Evolutionary conservation across 2,329 filamentous ascomycete species (phyloP).

Genomic region (Grosmannia serpens): DNA sequence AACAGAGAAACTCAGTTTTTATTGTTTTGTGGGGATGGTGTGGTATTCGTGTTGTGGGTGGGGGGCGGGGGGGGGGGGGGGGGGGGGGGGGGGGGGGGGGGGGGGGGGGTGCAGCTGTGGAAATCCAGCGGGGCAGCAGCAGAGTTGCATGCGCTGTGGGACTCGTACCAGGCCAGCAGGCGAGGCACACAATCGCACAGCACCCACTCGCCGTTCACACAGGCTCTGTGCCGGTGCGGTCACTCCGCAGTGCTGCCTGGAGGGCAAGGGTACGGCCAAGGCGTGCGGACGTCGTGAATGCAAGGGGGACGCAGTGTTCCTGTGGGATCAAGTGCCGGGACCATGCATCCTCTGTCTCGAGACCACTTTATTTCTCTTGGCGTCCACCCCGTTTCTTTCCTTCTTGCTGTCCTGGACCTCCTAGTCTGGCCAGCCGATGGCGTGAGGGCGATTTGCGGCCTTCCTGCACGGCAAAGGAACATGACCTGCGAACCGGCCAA

Average conservation of each 20-base stretch:
- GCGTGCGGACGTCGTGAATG: not conserved
- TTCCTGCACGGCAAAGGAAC: not conserved
- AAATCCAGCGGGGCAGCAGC: not conserved
- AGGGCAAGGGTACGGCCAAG: not conserved
- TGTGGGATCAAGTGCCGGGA: not conserved
- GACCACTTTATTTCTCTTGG: not conserved
- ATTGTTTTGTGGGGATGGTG: too few species aligned
- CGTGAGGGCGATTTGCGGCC: not conserved
- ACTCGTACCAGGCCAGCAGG: not conserved
- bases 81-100: too few species aligned
- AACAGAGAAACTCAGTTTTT: too few species aligned
- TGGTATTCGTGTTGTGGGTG: too few species aligned
- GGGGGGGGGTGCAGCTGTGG: not conserved
- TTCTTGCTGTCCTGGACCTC: not conserved
- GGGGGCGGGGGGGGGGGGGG: too few species aligned
- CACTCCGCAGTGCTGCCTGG: slow-evolving; percentile 2
- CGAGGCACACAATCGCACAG: not conserved
- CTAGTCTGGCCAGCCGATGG: not conserved
- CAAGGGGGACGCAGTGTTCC: not conserved
- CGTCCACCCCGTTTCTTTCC: not conserved
- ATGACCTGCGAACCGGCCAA: not conserved
- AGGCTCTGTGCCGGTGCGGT: not conserved
- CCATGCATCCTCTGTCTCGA: not conserved
- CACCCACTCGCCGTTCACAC: not conserved
- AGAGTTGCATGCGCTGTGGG: not conserved